phyloP scores from a whole-genome alignment of 2,329 filamentous ascomycete genomes.

The Aspergillus floridensis region DNA sequence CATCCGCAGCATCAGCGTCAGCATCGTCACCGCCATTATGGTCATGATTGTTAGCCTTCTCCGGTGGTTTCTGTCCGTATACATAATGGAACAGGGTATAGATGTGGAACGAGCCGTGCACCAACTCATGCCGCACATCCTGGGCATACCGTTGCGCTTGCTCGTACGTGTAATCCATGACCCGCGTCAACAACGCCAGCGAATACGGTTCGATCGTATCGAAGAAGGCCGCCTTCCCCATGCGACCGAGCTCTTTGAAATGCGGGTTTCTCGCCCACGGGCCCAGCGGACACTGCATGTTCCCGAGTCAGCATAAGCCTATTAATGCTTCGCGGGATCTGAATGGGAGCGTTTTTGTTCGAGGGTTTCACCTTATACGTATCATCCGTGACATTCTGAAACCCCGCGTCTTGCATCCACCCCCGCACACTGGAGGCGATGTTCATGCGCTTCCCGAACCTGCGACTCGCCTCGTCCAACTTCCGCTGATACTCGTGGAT shows the following conservation, averaged over 20 bases:
- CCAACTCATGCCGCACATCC: constrained; percentile 28
- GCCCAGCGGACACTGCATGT: constrained; percentile 31
- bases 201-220: constrained; percentile 40
- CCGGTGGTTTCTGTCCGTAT: constrained; percentile 31
- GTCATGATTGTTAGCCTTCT: constrained; percentile 7
- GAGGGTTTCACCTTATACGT: constrained; percentile 39
- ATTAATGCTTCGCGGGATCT: too few species aligned
- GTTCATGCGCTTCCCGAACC: constrained; percentile 37
- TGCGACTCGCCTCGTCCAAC: constrained; percentile 29
- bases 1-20: not conserved
- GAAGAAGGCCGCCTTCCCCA: constrained; percentile 29
- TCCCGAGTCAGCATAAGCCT: constrained; percentile 13
- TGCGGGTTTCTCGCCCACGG: constrained; percentile 34
- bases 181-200: constrained; percentile 38
- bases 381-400: constrained; percentile 34
- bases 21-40: constrained; percentile 1
- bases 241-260: constrained; percentile 36
- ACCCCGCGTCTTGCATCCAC: constrained; percentile 33
- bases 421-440: constrained; percentile 29
- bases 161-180: constrained; percentile 33
- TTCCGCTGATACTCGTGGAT: constrained; percentile 30
- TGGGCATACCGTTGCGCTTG: constrained; percentile 31
- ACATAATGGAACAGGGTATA: constrained; percentile 33
- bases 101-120: constrained; percentile 25
- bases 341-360: too few species aligned